These are phyloP conservation scores for Salix brachista DNA, from an alignment of 345 rosid genomes.

Conservation along the genomic window DNA sequence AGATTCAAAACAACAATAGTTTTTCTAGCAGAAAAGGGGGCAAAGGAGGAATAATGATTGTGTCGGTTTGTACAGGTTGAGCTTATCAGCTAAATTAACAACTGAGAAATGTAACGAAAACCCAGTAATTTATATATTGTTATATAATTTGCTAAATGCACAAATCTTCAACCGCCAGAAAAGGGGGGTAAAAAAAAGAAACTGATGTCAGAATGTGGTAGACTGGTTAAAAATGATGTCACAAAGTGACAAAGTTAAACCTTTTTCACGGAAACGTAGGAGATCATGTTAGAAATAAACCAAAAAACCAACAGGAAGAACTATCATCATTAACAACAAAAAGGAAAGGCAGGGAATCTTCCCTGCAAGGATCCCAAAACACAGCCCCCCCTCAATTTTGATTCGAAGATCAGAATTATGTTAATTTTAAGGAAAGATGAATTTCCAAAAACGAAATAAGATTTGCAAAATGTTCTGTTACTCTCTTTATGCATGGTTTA, in stretches of 20 bases:
- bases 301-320: slow-evolving; percentile 32
- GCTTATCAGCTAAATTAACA: slow-evolving; percentile 12
- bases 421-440: neutral
- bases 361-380: slow-evolving; percentile 9
- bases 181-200: neutral
- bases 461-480: neutral
- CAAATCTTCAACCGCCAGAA: slow-evolving; percentile 17
- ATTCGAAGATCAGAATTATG: slow-evolving; percentile 8
- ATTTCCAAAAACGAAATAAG: neutral
- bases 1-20: neutral
- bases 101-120: slow-evolving; percentile 15
- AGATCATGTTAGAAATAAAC: slow-evolving; percentile 29
- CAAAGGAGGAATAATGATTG: slow-evolving; percentile 7
- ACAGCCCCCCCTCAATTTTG: slow-evolving; percentile 1
- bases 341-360: slow-evolving; percentile 30
- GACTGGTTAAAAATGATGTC: slow-evolving; percentile 43
- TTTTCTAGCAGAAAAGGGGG: neutral
- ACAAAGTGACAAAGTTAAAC: slow-evolving; percentile 36
- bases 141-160: neutral
- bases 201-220: slow-evolving; percentile 18
- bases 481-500: slow-evolving; percentile 18
- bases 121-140: neutral
- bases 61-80: slow-evolving; percentile 21
- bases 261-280: slow-evolving; percentile 62
- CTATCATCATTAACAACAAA: slow-evolving; percentile 36